Evolutionary conservation across 163 green algal genomes (phyloP).

Genomic region (Scenedesmus sp.): DNA sequence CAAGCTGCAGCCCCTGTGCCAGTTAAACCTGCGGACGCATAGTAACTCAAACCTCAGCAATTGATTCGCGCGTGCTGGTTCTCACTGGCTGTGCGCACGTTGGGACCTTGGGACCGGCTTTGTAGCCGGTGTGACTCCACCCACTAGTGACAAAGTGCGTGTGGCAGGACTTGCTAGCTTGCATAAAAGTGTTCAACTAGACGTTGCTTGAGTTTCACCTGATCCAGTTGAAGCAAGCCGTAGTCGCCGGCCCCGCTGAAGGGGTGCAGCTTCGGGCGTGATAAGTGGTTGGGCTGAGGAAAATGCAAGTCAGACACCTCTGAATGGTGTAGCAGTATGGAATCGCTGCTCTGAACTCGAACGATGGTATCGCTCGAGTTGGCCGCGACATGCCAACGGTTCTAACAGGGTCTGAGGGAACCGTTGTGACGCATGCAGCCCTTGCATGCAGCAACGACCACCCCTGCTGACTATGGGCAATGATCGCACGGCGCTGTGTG

Average conservation of each 20-base stretch:
- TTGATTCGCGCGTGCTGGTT: neutral
- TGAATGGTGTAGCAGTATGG: neutral
- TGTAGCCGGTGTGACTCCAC: constrained; percentile 17
- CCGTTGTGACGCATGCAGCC: neutral
- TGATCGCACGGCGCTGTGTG: neutral
- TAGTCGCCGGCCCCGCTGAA: constrained; percentile 10
- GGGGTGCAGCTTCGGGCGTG: neutral
- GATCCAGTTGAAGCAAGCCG: neutral
- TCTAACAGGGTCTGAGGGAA: neutral
- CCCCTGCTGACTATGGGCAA: neutral
- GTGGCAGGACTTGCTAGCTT: neutral
- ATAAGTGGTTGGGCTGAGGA: neutral
- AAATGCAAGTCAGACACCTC: neutral
- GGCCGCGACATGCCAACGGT: neutral
- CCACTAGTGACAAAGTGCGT: constrained; percentile 9
- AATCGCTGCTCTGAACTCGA: neutral
- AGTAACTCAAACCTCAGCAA: neutral
- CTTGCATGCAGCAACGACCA: constrained; percentile 12
- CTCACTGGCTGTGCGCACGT: neutral
- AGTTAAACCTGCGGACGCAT: neutral
- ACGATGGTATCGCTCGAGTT: neutral
- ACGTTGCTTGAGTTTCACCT: neutral
- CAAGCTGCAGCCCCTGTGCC: constrained; percentile 8
- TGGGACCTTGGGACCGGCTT: constrained; percentile 3
- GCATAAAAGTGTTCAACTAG: neutral